phyloP scores from a whole-genome alignment of 768 basidiomycete species.

The Rhizopogon roseolus region DNA sequence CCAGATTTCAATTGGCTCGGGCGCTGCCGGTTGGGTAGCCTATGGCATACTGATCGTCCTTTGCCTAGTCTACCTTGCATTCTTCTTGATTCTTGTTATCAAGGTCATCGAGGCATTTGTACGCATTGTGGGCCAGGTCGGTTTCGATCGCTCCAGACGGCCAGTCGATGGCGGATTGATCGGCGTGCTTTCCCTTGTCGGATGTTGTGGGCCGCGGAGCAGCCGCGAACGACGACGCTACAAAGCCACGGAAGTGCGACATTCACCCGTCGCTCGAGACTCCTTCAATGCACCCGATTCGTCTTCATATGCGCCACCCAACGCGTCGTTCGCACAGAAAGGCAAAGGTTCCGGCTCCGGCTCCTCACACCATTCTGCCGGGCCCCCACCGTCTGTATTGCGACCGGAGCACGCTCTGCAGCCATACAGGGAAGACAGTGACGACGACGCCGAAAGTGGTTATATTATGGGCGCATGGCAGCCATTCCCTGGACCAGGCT shows the following conservation, averaged over 20 bases:
- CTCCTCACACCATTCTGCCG: slow-evolving; percentile 39
- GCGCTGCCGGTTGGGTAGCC: slow-evolving; percentile 88
- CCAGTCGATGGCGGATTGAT: slow-evolving; percentile 83
- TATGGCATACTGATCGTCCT: slow-evolving; percentile 88
- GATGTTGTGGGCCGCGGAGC: slow-evolving; percentile 55
- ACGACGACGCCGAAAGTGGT: slow-evolving; percentile 63
- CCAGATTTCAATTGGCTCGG: slow-evolving; percentile 79
- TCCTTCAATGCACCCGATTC: slow-evolving; percentile 31
- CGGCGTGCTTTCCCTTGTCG: slow-evolving; percentile 72
- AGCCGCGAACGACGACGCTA: slow-evolving; percentile 17
- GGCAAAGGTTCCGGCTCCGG: slow-evolving; percentile 23
- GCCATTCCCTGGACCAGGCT: slow-evolving; percentile 48
- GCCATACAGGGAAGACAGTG: slow-evolving; percentile 75
- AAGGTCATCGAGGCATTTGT: slow-evolving; percentile 83
- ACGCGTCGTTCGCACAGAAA: slow-evolving; percentile 23
- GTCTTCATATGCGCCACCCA: slow-evolving; percentile 48
- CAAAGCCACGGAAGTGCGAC: slow-evolving; percentile 17
- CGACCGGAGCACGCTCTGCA: slow-evolving; percentile 75
- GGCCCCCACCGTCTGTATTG: slow-evolving; percentile 64
- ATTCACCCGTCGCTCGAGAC: slow-evolving; percentile 11
- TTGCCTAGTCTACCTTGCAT: slow-evolving; percentile 77
- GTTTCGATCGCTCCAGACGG: slow-evolving; percentile 81
- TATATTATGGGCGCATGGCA: slow-evolving; percentile 97
- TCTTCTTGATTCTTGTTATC: slow-evolving; percentile 74
- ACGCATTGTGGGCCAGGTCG: slow-evolving; percentile 69